Base-by-base conservation (phyloP, 169 alveolate species). In the Eimeria maxima region DNA sequence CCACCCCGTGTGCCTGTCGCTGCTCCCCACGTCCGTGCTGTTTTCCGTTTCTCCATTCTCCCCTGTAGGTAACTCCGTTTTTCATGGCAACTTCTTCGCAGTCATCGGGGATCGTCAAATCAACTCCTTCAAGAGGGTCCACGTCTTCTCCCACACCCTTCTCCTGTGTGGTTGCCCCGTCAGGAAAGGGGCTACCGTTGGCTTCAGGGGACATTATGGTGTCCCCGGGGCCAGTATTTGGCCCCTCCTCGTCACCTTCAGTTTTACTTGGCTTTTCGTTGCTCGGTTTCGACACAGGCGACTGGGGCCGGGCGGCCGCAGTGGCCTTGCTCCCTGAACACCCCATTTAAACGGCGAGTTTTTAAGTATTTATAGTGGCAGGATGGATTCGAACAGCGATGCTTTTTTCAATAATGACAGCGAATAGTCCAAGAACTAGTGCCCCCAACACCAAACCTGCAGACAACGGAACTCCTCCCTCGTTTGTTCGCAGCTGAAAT, bases 41-140 rank as follows among this genome's bases (percentile, higher is more conserved):
- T 93, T 94, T 95, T 10, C 98, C 98, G 69, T 96, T 96, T 24
- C 88, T 76, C 98, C 98, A 98, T 57, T 97, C 97, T 11, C 99
- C 99, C 33, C 97, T 97, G 96, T 98, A 98, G 5, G 97, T 74
- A 81, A 97, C 98, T 27, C 98, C 98, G 93, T 97, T 98, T 81
- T 95, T 96, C 96, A 96, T 97, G 44, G 95, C 97, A 76, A 97
- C 97, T 90, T 96, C 97, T 42, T 98, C 98, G 90, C 97, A 92
- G 42, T 97, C 98, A 87, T 96, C 96, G 3, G 95, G 95, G 13
- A 88, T 81, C 22, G 73, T 76, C 78, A 95, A 57, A n/a, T 89
- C 96, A 18, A 95, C 90, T 67, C 95, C 97, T 50, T 57, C 91
- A 16, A 95, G 81, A 3, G 97, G 97, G 74, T 95, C 86, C 29